Evolutionary conservation across 495 filamentous ascomycete species (phyloP), one percentile per base, ranked within the genome.

Genomic region (Echria macrotheca): DNA sequence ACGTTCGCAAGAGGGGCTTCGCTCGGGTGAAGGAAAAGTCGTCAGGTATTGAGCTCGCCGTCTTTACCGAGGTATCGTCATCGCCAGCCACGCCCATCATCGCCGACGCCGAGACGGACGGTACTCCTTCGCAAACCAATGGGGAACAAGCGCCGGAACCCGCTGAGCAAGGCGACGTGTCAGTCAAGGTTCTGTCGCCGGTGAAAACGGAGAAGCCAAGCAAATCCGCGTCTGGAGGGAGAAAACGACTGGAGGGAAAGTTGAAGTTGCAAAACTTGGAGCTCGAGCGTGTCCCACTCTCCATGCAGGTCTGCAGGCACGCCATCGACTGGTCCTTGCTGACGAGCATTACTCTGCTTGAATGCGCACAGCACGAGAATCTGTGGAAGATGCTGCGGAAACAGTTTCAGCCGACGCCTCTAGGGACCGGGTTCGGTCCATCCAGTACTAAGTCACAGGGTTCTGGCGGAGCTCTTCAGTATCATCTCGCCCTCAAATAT

Each of bases 331-430:
- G 87, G 87, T 82, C 80, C 0, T 65, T 76, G 3, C 65, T 96
- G 33, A 85, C 81, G n/a, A 85, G 72, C 12, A 68, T 97, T 40
- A 96, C 91, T 0, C 75, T 97, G 12, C 79, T 97, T 39, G 74
- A 84, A 33, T 96, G 91, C 60, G 70, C 76, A 22, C 77, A 85
- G 39, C 84, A 89, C 59, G 88, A 94, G 32, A 73, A 79, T 38
- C 78, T 97, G 2, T 96, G 89, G 89, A 83, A 82, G 58, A 77
- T 82, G 29, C 73, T 97, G 8, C 80, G 85, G 32, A 77, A 82
- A 14, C 77, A 81, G 15, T 95, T 84, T 58, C 72, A 80, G 24
- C 89, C 90, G n/a, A 63, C 66, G 3, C 46, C 64, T 15, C 44
- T 62, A 38, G 48, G 57, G 41, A 42, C 65, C 17, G 52, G 56